Evolutionary conservation across 2,329 filamentous ascomycete species (phyloP).

Genomic region (Chaetomium sp.): DNA sequence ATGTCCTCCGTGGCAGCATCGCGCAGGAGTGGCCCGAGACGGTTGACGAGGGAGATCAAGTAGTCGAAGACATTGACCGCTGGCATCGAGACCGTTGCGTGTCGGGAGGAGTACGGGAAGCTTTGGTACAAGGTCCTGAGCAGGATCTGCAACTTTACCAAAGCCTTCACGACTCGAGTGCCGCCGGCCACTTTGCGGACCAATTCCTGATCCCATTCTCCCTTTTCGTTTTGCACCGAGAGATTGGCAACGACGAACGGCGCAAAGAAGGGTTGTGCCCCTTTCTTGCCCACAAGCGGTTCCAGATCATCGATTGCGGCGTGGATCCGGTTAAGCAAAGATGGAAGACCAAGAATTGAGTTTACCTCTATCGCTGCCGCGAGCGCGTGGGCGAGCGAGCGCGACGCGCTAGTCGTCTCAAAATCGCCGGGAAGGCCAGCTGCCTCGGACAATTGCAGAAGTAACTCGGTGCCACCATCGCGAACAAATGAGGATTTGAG

Average conservation of each 20-base stretch:
- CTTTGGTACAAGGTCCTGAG: constrained; percentile 74
- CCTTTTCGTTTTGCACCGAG: constrained; percentile 41
- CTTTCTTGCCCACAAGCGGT: constrained; percentile 60
- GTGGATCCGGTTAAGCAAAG: constrained; percentile 74
- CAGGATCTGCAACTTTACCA: constrained; percentile 76
- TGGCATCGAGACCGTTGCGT: constrained; percentile 66
- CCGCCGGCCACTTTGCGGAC: constrained; percentile 59
- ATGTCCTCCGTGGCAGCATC: constrained; percentile 86
- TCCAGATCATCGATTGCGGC: constrained; percentile 67
- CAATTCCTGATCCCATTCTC: constrained; percentile 42
- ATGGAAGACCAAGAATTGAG: constrained; percentile 78
- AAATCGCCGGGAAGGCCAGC: constrained; percentile 78
- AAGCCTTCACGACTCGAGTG: constrained; percentile 75
- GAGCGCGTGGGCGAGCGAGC: constrained; percentile 72
- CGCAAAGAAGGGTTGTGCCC: constrained; percentile 68
- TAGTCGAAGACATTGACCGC: constrained; percentile 83
- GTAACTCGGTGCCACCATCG: constrained; percentile 75
- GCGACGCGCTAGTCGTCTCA: constrained; percentile 66
- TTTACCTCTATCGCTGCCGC: constrained; percentile 78
- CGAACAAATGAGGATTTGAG: constrained; percentile 76
- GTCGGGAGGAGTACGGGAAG: constrained; percentile 70
- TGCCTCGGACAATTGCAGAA: constrained; percentile 81
- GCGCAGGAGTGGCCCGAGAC: constrained; percentile 75
- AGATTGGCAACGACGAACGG: constrained; percentile 59
- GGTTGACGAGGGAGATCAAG: constrained; percentile 72